Percentiles rank a stretch among this genome's conserved stretches.
These are phyloP conservation scores for Aspergillus piperis DNA, from an alignment of 2,329 filamentous ascomycete species.

Conservation along the genomic window DNA sequence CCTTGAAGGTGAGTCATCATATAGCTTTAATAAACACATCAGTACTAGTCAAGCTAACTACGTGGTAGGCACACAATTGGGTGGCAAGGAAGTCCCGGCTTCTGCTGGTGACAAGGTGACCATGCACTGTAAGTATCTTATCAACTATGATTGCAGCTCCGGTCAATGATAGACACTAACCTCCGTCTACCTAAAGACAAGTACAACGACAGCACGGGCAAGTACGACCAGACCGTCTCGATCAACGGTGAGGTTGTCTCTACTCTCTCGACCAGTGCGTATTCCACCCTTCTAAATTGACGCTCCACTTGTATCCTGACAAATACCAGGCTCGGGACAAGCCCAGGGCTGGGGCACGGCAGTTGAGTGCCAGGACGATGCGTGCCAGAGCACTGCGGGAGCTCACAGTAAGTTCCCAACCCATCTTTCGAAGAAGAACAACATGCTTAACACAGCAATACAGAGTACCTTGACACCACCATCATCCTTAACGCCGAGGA, in stretches of 20 bases:
- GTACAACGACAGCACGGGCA: slow-evolving; percentile 32
- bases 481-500: slow-evolving; percentile 33
- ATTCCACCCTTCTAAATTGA: too few species aligned
- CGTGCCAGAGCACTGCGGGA: slow-evolving; percentile 28
- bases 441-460: not conserved
- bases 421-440: not conserved
- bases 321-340: slow-evolving; percentile 25
- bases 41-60: not conserved
- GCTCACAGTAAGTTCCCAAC: slow-evolving; percentile 31
- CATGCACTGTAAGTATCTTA: slow-evolving; percentile 29
- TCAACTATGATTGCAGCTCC: not conserved
- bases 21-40: too few species aligned
- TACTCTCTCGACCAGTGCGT: slow-evolving; percentile 30
- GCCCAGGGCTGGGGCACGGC: slow-evolving; percentile 37
- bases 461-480: slow-evolving; percentile 34
- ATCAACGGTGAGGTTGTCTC: slow-evolving; percentile 33
- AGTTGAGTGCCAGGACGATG: slow-evolving; percentile 34
- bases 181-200: slow-evolving; percentile 21
- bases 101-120: slow-evolving; percentile 27
- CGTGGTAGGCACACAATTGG: slow-evolving; percentile 22
- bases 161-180: not conserved
- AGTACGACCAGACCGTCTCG: slow-evolving; percentile 34
- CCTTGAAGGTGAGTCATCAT: slow-evolving; percentile 21
- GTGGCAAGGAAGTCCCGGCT: slow-evolving; percentile 31
- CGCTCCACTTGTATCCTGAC: not conserved